Percentiles rank a stretch among this genome's conserved stretches.
These are phyloP conservation scores for Hermanozyma aechmeae DNA, from an alignment of 805 yeast species.

Conservation along the genomic window DNA sequence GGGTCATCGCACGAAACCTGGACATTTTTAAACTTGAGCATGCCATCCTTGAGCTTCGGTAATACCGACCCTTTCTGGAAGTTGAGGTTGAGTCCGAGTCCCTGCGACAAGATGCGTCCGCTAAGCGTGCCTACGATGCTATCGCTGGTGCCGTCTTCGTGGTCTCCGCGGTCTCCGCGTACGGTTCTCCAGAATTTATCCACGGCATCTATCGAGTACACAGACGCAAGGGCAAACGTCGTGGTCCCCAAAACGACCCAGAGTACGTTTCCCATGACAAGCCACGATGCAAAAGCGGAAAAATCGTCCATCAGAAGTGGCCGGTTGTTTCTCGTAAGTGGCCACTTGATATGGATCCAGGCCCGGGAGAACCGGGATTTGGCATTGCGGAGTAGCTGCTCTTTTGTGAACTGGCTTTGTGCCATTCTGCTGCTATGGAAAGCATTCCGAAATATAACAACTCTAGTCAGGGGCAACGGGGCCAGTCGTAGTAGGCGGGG, in stretches of 20 bases:
- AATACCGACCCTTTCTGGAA: conserved; percentile 30
- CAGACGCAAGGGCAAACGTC: conserved; percentile 39
- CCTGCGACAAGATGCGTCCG: conserved; percentile 28
- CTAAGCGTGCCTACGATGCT: conserved; percentile 24
- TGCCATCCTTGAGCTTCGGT: conserved; percentile 42
- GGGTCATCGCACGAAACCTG: conserved; percentile 7
- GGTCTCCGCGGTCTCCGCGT: conserved; percentile 12
- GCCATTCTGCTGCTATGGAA: too few relatives aligned
- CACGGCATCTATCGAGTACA: conserved; percentile 33
- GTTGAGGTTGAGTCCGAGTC: conserved; percentile 25
- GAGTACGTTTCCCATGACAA: conserved; percentile 46
- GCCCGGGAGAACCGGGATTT: conserved; percentile 20
- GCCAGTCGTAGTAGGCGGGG: too few relatives aligned
- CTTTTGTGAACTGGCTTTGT: neutral
- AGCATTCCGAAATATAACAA: too few relatives aligned
- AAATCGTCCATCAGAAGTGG: conserved; percentile 43
- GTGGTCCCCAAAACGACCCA: conserved; percentile 53
- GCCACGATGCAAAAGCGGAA: conserved; percentile 48
- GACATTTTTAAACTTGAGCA: conserved; percentile 35
- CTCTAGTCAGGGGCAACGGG: too few relatives aligned
- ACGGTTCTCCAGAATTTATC: conserved; percentile 18
- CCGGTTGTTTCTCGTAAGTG: conserved; percentile 36
- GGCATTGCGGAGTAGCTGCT: conserved; percentile 19
- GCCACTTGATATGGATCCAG: conserved; percentile 37
- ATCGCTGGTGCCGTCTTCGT: conserved; percentile 12